A percentile compares a stretch with the other conserved stretches of the same genome.
Evolutionary conservation across 2,329 filamentous ascomycete species (phyloP).

Genomic region (Penicillium sp.): DNA sequence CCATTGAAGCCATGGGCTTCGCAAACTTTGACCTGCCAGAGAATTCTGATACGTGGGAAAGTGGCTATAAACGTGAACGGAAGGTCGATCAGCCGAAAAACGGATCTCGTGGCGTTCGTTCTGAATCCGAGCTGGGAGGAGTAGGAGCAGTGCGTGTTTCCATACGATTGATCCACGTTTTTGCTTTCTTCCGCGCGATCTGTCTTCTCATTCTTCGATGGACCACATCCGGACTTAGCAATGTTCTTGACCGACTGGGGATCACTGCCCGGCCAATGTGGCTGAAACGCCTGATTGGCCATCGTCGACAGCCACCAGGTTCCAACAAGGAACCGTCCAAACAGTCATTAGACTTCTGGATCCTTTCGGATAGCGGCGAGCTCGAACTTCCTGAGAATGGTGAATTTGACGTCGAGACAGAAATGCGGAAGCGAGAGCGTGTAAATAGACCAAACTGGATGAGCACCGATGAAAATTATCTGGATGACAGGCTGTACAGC

Average conservation of each 20-base stretch:
- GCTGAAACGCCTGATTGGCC: constrained; percentile 50
- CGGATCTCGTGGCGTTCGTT: constrained; percentile 37
- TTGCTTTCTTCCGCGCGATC: constrained; percentile 75
- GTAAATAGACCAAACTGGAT: constrained; percentile 44
- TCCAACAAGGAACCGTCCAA: constrained; percentile 12
- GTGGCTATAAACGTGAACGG: constrained; percentile 49
- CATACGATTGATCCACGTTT: constrained; percentile 73
- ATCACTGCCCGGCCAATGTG: constrained; percentile 65
- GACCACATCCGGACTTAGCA: constrained; percentile 57
- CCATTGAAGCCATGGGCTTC: constrained; percentile 35
- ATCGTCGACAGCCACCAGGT: constrained; percentile 22
- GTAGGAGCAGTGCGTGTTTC: constrained; percentile 79
- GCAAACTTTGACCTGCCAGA: constrained; percentile 39
- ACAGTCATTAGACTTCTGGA: constrained; percentile 54
- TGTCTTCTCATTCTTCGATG: constrained; percentile 65
- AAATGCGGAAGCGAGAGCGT: constrained; percentile 67
- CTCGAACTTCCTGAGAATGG: constrained; percentile 61
- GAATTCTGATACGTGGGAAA: constrained; percentile 42
- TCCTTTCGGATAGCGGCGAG: constrained; percentile 55
- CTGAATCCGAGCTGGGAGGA: constrained; percentile 55
- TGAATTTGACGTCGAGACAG: constrained; percentile 76
- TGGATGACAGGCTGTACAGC: constrained; percentile 75
- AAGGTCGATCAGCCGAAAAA: constrained; percentile 45
- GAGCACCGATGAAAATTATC: constrained; percentile 60
- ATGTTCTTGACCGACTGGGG: constrained; percentile 60